Base-by-base conservation (phyloP, 2,329 filamentous ascomycete species). In the Cucurbitaria berberidis region DNA sequence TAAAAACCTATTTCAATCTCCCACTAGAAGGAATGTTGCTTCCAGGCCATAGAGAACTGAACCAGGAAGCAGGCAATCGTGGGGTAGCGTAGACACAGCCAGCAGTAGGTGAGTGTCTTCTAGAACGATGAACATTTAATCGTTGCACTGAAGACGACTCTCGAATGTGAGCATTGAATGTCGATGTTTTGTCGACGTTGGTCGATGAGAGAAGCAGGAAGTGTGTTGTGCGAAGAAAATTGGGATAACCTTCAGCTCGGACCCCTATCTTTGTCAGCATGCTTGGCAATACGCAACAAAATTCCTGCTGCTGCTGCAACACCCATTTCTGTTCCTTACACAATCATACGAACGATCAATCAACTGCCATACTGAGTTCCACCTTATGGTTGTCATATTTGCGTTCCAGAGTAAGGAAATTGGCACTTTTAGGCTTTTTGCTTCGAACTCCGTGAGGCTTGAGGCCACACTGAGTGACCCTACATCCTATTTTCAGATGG, bases 11-110 rank as follows among this genome's bases (percentile, higher is more conserved):
- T 72, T 74, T 80, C 74, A 64, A 71, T 81, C 77, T 81, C 69
- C 79, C 79, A 81, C 79, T 76, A 76, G 77, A 75, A 74, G 74
- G 73, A 78, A 78, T 76, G 79, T 80, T 76, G 77, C 78, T 77
- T 72, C 75, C 68, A 73, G 76, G 76, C 73, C 77, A 80, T 77
- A 63, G 69, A 66, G 65, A 68, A 59, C 55, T 70, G 72, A 76
- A 73, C 74, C 77, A 73, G 69, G 76, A 73, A 77, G 78, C 78
- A 81, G 78, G 77, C 78, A 80, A 79, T 77, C 77, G 78, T 80
- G 79, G 79, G 67, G 55, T 61, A 50, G 40, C 51, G 51, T 46
- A 55, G 41, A 34, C 52, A 53, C 34, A 48, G 15, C 27, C 34
- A 48, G 15, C 27, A 42, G 32, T 34, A 42, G 27, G 45, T 51